Conservation (phyloP, 202 grass and related monocot genomes). For the Schoenoplectus tabernaemontani region DNA sequence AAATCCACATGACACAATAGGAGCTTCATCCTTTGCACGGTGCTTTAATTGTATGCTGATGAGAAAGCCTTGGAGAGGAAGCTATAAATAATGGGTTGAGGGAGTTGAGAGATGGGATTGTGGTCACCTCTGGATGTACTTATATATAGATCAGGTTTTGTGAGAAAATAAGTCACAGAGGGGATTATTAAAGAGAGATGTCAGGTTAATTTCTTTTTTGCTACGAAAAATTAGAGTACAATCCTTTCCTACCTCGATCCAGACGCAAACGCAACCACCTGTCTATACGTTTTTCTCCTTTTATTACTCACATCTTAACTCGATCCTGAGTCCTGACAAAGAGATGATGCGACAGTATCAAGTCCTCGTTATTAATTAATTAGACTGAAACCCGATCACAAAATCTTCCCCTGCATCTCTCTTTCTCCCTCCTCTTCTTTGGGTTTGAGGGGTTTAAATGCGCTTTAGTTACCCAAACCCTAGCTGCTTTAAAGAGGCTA, state of each 20-base stretch:
- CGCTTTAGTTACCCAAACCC: constrained; percentile 14
- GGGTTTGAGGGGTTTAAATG: constrained; percentile 15
- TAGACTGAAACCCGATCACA: not conserved
- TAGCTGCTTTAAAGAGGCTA: not conserved
- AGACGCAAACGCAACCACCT: not conserved
- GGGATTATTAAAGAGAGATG: not conserved
- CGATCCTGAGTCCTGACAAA: constrained; percentile 22
- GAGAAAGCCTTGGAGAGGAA: not conserved
- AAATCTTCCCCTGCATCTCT: not conserved
- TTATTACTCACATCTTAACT: constrained; percentile 1
- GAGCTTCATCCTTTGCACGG: constrained; percentile 20
- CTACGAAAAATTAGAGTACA: not conserved
- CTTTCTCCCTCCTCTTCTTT: not conserved
- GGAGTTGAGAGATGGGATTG: constrained; percentile 11
- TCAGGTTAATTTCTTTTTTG: not conserved
- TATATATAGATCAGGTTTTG: constrained; percentile 12
- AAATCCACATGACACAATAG: constrained; percentile 52
- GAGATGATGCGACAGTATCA: not conserved
- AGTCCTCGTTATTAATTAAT: not conserved
- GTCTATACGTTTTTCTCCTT: not conserved
- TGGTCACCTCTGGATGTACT: not conserved
- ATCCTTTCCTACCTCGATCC: constrained; percentile 18
- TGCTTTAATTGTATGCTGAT: not conserved
- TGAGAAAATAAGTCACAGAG: not conserved
- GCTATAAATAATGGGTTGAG: not conserved